Evolutionary conservation across 768 basidiomycete species (phyloP).

Genomic region (Pleurotus djamor): DNA sequence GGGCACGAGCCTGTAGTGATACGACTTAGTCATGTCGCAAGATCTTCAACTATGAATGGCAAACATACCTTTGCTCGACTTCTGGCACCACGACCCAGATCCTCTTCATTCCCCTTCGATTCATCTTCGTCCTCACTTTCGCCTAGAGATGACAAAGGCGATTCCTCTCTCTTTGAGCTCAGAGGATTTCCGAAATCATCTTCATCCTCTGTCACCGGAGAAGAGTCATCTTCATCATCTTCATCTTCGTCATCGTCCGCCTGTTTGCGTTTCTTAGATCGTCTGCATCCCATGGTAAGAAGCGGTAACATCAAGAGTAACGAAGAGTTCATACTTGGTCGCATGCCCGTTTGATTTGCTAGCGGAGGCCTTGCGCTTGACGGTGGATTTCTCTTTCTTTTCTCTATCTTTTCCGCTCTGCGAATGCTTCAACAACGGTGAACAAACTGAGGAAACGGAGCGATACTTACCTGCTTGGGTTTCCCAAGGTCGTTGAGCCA

Average conservation of each 20-base stretch:
- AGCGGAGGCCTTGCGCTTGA: conserved; percentile 52
- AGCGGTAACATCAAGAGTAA: conserved; percentile 1
- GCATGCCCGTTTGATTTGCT: conserved; percentile 41
- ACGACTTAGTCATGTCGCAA: neutral
- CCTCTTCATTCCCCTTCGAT: conserved; percentile 27
- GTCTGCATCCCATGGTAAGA: conserved; percentile 20
- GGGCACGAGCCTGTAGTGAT: neutral
- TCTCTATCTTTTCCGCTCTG: conserved; percentile 49
- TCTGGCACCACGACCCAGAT: conserved; percentile 35
- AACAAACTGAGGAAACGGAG: conserved; percentile 22
- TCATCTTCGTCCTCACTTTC: conserved; percentile 21
- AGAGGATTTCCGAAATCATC: conserved; percentile 8
- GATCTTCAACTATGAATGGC: neutral
- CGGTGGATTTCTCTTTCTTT: conserved; percentile 35
- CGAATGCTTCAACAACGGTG: conserved; percentile 3
- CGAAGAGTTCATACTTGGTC: conserved; percentile 36
- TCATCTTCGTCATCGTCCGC: conserved; percentile 40
- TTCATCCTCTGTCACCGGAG: conserved; percentile 25
- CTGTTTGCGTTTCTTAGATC: conserved; percentile 28
- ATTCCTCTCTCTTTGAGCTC: conserved; percentile 1
- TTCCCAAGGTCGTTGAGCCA: conserved; percentile 56
- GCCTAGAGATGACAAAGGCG: conserved; percentile 18
- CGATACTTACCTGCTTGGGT: conserved; percentile 12
- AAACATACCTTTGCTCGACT: conserved; percentile 34
- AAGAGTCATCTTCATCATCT: conserved; percentile 25